Evolutionary conservation across 805 yeast species (phyloP).

Genomic region (Jamesozyma spencerorum): DNA sequence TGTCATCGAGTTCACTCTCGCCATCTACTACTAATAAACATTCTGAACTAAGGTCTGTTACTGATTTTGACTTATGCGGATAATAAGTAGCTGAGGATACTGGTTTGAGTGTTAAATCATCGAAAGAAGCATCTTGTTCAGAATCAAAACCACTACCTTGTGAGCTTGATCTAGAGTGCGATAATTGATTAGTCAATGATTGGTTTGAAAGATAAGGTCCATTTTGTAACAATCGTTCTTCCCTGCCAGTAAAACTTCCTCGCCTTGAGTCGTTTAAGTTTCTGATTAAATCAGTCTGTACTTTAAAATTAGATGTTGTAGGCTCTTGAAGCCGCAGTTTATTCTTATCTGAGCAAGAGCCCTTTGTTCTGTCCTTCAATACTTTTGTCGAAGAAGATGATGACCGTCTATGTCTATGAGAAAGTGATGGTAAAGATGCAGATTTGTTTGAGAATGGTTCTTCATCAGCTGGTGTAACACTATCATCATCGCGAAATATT

Average conservation of each 20-base stretch:
- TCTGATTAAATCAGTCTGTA: neutral
- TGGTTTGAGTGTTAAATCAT: conserved; percentile 38
- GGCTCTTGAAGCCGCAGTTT: neutral
- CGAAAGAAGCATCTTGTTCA: neutral
- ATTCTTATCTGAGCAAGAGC: no score
- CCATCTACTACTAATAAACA: no score
- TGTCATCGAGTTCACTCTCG: no score
- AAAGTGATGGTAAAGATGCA: no score
- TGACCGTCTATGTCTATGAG: no score
- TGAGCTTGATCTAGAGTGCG: neutral
- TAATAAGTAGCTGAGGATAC: conserved; percentile 63
- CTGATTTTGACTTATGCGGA: conserved; percentile 45
- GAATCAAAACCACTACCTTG: neutral
- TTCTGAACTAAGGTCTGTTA: no score
- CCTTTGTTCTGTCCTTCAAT: no score
- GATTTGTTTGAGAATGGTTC: no score
- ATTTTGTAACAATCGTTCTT: neutral
- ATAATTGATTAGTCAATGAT: neutral
- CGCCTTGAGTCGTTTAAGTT: neutral
- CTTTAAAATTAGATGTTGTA: neutral
- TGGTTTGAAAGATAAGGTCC: no score
- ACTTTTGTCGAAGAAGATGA: no score
- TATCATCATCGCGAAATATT: conserved; percentile 27
- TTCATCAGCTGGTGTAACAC: neutral
- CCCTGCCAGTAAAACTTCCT: neutral